Evolutionary conservation across 371 early-diverging fungal species (phyloP).

Genomic region (Mortierella polycephala): DNA sequence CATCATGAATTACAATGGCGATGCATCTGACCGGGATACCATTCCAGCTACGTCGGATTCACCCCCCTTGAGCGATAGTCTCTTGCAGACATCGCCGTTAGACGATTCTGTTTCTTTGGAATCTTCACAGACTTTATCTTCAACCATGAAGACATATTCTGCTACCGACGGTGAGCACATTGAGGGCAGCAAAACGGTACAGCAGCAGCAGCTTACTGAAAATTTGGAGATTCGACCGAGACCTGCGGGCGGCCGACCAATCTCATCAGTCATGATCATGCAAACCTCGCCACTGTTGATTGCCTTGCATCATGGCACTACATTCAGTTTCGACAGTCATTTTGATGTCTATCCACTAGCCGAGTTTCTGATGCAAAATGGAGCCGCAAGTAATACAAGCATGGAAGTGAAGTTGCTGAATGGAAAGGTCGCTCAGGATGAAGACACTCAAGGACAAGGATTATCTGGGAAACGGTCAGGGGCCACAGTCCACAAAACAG

Average conservation of each 20-base stretch:
- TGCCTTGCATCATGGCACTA: constrained; percentile 40
- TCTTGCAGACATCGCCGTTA: too few species aligned
- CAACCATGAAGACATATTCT: too few species aligned
- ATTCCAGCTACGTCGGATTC: background rate
- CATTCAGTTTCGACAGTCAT: constrained; percentile 37
- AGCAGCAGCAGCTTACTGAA: background rate
- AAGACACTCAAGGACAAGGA: constrained; percentile 91
- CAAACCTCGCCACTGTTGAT: constrained; percentile 49
- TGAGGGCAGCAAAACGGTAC: constrained; percentile 10
- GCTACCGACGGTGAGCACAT: constrained; percentile 1
- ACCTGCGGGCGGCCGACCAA: background rate
- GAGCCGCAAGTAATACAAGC: constrained; percentile 47
- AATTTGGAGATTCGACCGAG: constrained; percentile 1
- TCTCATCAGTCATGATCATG: constrained; percentile 37
- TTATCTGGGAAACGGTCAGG: constrained; percentile 58
- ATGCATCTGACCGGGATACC: too few species aligned
- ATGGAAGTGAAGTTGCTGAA: constrained; percentile 43
- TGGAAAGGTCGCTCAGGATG: constrained; percentile 70
- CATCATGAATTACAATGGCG: too few species aligned
- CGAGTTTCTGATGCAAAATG: constrained; percentile 52
- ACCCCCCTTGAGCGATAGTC: background rate
- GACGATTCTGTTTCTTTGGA: too few species aligned
- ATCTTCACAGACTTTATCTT: too few species aligned
- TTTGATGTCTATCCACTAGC: constrained; percentile 52
- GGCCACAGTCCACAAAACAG: background rate